Percentiles rank a stretch among this genome's conserved stretches.
These are phyloP conservation scores for Skeletonema costatum DNA, from an alignment of 108 stramenopile genomes.

Conservation along the genomic window DNA sequence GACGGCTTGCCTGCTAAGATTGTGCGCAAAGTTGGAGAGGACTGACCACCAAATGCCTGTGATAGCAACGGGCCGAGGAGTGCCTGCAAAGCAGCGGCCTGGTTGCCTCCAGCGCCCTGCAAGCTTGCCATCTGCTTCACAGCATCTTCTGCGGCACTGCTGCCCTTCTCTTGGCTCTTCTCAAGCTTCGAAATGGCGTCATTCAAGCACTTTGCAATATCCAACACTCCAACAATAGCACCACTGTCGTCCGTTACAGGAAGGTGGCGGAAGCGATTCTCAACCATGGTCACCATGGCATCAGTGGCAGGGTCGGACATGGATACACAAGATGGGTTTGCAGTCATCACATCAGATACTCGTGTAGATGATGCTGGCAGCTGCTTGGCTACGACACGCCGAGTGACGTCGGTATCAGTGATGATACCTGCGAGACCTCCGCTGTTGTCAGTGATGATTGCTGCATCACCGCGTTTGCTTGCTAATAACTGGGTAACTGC, in stretches of 20 bases:
- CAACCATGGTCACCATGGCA: slow-evolving; percentile 91
- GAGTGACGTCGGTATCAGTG: slow-evolving; percentile 82
- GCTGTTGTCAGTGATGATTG: slow-evolving; percentile 53
- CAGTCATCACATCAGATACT: slow-evolving; percentile 82
- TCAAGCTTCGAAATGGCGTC: slow-evolving; percentile 93
- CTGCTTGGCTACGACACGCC: slow-evolving; percentile 74
- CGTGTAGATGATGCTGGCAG: slow-evolving; percentile 60
- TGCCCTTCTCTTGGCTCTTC: slow-evolving; percentile 59
- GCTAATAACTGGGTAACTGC: slow-evolving; percentile 63
- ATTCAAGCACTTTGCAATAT: slow-evolving; percentile 95
- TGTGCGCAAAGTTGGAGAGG: slow-evolving; percentile 73
- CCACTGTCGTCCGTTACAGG: slow-evolving; percentile 89
- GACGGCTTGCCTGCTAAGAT: slow-evolving; percentile 73
- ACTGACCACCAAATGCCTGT: slow-evolving; percentile 74
- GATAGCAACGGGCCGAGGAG: slow-evolving; percentile 71
- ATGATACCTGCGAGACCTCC: slow-evolving; percentile 85
- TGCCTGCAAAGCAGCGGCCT: slow-evolving; percentile 70
- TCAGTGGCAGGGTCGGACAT: slow-evolving; percentile 86
- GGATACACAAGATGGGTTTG: slow-evolving; percentile 83
- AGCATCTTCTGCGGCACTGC: slow-evolving; percentile 65
- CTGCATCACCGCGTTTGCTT: slow-evolving; percentile 67
- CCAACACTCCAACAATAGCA: slow-evolving; percentile 86
- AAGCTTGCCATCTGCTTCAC: slow-evolving; percentile 57
- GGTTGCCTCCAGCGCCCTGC: slow-evolving; percentile 60
- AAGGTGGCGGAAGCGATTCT: slow-evolving; percentile 91